phyloP scores from a whole-genome alignment of 176 grass and related monocot species.

The Thalia dealbata region DNA sequence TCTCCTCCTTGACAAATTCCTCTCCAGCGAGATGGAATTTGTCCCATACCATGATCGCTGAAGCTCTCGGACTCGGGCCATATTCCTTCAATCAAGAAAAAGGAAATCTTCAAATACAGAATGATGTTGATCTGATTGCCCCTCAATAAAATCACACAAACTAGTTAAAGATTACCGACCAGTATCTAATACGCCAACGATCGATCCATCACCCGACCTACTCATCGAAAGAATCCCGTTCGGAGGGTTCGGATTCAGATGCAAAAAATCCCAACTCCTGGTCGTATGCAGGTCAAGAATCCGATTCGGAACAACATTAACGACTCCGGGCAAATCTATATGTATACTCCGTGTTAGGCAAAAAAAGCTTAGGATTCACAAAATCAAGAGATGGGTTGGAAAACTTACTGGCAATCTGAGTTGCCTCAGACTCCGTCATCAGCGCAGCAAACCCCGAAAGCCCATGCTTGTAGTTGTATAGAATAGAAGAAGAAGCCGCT shows the following conservation, averaged over 20 bases:
- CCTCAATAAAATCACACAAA: not conserved
- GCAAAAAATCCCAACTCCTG: conserved; percentile 91
- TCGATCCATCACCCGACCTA: conserved; percentile 62
- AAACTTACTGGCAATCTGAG: conserved; percentile 39
- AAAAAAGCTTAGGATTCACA: not conserved
- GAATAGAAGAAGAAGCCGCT: conserved; percentile 53
- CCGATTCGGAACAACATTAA: conserved; percentile 65
- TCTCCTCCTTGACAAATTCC: conserved; percentile 68
- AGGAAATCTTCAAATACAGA: not conserved
- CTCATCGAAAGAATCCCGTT: conserved; percentile 44
- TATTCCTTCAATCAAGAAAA: conserved; percentile 45
- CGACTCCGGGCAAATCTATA: conserved; percentile 61
- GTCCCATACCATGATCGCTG: conserved; percentile 50
- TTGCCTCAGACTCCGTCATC: conserved; percentile 51
- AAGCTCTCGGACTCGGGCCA: conserved; percentile 96
- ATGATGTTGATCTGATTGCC: not conserved
- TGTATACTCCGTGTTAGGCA: not conserved
- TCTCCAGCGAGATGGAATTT: conserved; percentile 65
- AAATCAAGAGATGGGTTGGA: not conserved
- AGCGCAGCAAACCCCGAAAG: conserved; percentile 93
- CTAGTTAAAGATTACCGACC: conserved; percentile 29
- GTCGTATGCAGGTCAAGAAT: conserved; percentile 86
- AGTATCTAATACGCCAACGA: conserved; percentile 78
- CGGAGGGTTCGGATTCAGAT: conserved; percentile 31
- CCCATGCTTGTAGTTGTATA: conserved; percentile 89